Evolutionary conservation across 2,329 filamentous ascomycete genomes (phyloP), one percentile per base, ranked within the genome.

Genomic region (Dactylellina drechsleri): DNA sequence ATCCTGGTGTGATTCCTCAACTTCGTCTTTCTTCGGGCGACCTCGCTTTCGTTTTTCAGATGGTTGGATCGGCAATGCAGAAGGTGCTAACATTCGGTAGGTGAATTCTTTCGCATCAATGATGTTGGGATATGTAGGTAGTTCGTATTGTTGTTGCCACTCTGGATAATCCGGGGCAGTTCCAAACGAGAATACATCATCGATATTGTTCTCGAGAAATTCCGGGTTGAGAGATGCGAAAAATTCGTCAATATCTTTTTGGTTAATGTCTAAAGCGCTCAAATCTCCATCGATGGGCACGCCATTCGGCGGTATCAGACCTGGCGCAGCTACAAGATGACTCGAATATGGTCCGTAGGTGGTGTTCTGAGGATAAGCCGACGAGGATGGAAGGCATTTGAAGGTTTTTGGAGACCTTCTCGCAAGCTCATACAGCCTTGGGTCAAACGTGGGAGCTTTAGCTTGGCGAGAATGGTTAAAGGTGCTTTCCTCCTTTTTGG

Each of bases 31-130:
- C 47, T 75, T 75, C 16, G 71, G 71, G 26, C 71, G 50, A 10
- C 71, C 71, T 3, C 71, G 57, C 36, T 75, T 75, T 36, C 71
- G 41, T 18, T 75, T 75, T 26, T 75, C 71, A 18, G 64, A 75
- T 20, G 71, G 71, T 16, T 75, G 71, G 10, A 75, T 20, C 50
- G 50, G 64, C 18, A 65, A 52, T n/a, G 64, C 58, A 4, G 64
- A 68, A 53, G 64, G 71, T 52, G 64, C 58, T 43, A 75, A 57
- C 71, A 75, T 75, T 0, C 64, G 64, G n/a, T 36, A 52, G 23
- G 52, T 59, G 18, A 64, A 75, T 2, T 75, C 64, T 1, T 65
- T 47, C 23, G 64, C 20, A 43, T 60, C 49, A 16, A 65, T 64
- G 4, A 67, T 31, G 20, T 45, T 31, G 1, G n/a, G n/a, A 20